Percentiles rank a stretch among this genome's conserved stretches.
These are phyloP conservation scores for Sanghuangporus sanghuang DNA, from an alignment of 1,284 basidiomycete species.

Conservation along the genomic window DNA sequence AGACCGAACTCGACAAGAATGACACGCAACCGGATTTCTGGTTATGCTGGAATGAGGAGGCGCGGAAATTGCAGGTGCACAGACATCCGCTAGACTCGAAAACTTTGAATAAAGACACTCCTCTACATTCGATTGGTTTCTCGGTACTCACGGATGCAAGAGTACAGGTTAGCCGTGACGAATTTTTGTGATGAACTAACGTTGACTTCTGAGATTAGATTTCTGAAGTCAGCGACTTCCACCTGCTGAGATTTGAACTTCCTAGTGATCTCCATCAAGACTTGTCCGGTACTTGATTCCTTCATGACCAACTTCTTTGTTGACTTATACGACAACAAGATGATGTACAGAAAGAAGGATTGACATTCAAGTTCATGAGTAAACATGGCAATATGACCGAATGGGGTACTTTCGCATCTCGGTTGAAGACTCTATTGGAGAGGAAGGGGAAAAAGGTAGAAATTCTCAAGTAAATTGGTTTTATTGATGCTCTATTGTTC, in stretches of 20 bases:
- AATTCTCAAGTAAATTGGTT: background rate
- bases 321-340: background rate
- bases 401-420: background rate
- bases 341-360: background rate
- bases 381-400: background rate
- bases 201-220: background rate
- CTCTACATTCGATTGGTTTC: background rate
- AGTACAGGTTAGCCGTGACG: background rate
- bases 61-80: slow-evolving; percentile 4
- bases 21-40: slow-evolving; percentile 3
- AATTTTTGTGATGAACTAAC: background rate
- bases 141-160: background rate
- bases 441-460: background rate
- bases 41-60: slow-evolving; percentile 6
- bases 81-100: background rate
- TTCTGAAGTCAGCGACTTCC: background rate
- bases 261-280: background rate
- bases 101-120: background rate
- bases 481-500: background rate
- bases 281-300: background rate
- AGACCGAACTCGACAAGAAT: background rate
- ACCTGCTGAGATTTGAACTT: background rate
- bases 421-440: background rate
- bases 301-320: background rate
- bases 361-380: slow-evolving; percentile 2